Base-by-base conservation (phyloP, 1,284 basidiomycete genomes). In the Heterobasidion occidentale region DNA sequence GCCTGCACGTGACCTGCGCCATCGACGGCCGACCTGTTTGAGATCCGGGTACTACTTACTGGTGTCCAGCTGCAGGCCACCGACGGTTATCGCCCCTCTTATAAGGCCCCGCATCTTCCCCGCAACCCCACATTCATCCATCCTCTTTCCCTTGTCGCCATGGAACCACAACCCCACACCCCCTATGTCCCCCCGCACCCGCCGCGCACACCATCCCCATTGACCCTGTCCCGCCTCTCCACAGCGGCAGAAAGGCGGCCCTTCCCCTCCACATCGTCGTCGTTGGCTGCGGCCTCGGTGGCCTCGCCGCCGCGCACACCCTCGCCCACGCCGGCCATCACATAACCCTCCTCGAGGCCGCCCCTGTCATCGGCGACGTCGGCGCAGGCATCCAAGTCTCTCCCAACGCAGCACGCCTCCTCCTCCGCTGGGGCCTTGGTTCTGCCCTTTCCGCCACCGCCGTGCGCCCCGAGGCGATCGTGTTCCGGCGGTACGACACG, bases 381-480 rank as follows among this genome's bases (percentile, higher is more conserved):
- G 78, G 78, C 50, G 78, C 78, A 1, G 78, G 78, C 36, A 80
- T 80, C 63, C 77, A 79, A 61, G 71, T 79, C 47, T 72, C 76
- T 0, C 77, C 77, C 7, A 79, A 79, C 64, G 65, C 75, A 19
- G 69, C 68, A 44, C 68, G 74, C 14, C 67, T 77, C 1, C 65
- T 77, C 20, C 59, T 63, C 7, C 65, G 73, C n/a, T 78, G 76
- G 76, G 77, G 76, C 1, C 67, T 76, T 11, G 72, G 68, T 3
- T 58, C 67, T 20, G 63, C 62, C 3, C 67, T 77, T 33, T 67
- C 67, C 19, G 61, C 66, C 17, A 63, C 68, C 44, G 74, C 68
- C 8, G 76, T 79, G 7, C 59, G 66, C 48, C 76, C 75, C 0
- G 66, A 72, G 44, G 74, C 70, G 5, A 72, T 78, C 62, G 71